phyloP scores from a whole-genome alignment of 2,329 filamentous ascomycete species.

The Colletotrichum noveboracense region DNA sequence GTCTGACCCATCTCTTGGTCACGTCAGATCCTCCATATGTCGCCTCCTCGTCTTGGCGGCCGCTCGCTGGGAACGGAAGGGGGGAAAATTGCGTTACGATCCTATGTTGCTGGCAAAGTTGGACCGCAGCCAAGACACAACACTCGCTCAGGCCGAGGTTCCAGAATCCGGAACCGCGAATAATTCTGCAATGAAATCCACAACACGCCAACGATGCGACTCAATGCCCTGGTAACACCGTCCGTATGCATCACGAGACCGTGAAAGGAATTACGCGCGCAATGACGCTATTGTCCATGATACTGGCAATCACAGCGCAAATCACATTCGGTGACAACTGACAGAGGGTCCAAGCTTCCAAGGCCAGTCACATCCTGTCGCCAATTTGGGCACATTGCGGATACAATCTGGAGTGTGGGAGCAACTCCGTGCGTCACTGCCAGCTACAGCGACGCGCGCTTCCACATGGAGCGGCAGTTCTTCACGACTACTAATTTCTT shows the following conservation, averaged over 20 bases:
- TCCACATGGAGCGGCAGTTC: constrained; percentile 13
- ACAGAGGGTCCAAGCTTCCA: background rate
- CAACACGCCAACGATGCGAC: background rate
- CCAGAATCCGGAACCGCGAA: background rate
- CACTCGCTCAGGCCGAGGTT: background rate
- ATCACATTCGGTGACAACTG: background rate
- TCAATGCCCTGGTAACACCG: background rate
- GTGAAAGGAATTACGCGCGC: background rate
- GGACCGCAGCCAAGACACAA: background rate
- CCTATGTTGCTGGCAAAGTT: background rate
- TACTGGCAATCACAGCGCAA: background rate
- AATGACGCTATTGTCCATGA: background rate
- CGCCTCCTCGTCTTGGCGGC: background rate
- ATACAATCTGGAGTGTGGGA: background rate
- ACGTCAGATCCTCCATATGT: background rate
- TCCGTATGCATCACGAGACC: background rate
- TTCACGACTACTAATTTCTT: constrained; percentile 15
- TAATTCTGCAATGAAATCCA: background rate
- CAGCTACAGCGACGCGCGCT: background rate
- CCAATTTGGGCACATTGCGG: background rate
- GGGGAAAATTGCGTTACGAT: background rate
- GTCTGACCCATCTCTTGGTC: constrained; percentile 7
- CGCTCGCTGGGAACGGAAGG: background rate
- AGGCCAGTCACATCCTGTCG: background rate
- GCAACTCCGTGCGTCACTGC: background rate